Evolutionary conservation across 208 protist species (phyloP), one percentile per base, ranked within the genome.

Genomic region (Trypanosoma brucei): DNA sequence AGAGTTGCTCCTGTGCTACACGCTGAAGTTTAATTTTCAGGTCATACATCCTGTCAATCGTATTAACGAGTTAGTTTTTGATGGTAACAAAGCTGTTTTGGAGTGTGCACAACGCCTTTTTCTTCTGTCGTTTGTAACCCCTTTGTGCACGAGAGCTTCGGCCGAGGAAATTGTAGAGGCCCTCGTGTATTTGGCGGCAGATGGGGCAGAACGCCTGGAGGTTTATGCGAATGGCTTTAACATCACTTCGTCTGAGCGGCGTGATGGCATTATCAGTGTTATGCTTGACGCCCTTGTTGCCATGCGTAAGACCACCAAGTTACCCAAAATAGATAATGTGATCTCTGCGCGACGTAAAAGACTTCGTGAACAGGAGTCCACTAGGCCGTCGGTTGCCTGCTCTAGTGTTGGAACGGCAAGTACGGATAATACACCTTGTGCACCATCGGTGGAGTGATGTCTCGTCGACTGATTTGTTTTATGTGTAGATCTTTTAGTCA

Each of bases 11-110:
- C 53, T 95, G 37, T 81, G 83, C 52, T 78, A 92, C 53, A 78
- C 81, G 2, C 71, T 95, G 14, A 54, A 67, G 33, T 95, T 95
- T 65, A 79, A 90, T 49, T 92, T 92, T 71, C 84, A 92, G 45
- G 72, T 81, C 9, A 76, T 73, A n/a, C 84, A 89, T 49, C 79
- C 83, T 22, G 68, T 83, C 34, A 69, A 64, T 2, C 66, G 72
- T 4, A 83, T 80, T 31, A 52, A 81, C 55, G 66, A 68, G n/a
- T 50, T 80, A 14, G 51, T 95, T 34, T 48, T 67, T 7, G 49
- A 56, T 8, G 52, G 49, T n/a, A 62, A 64, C 33, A 58, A 61
- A 46, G 49, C 59, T 33, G 59, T 91, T n/a, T 51, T 78, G 52
- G 72, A 68, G 36, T 78, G 72, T 39, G 77, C 80, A 35, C 77